Conservation (phyloP, 129 eudicot genomes). For the Pseudognaphalium luteoalbum region DNA sequence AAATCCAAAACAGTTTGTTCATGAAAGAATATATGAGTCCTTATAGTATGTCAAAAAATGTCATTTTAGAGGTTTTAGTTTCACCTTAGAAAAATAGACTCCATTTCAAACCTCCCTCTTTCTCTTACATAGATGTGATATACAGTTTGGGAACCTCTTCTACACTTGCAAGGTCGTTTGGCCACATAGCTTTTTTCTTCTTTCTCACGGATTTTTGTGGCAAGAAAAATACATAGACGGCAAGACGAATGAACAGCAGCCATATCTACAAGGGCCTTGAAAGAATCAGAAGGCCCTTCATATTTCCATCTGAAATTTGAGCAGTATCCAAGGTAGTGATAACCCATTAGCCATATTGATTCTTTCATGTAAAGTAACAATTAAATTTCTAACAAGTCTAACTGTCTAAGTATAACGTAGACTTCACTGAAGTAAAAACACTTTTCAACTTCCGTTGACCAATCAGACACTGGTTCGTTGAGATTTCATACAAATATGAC, state of each 20-base stretch:
- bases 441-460: not conserved
- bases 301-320: slow-evolving; percentile 71
- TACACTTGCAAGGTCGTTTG: slow-evolving; percentile 93
- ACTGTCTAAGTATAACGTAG: not conserved
- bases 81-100: slow-evolving; percentile 80
- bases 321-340: not conserved
- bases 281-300: slow-evolving; percentile 95
- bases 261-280: slow-evolving; percentile 97
- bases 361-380: not conserved
- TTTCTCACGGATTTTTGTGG: slow-evolving; percentile 71
- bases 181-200: slow-evolving; percentile 52
- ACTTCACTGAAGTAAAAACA: not conserved
- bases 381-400: not conserved
- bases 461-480: not conserved
- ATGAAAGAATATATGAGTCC: not conserved
- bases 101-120: slow-evolving; percentile 90
- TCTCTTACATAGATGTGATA: slow-evolving; percentile 83
- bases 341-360: not conserved
- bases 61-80: not conserved
- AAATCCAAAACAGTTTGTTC: not conserved
- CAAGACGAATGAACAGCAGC: slow-evolving; percentile 99
- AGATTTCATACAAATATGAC: not conserved
- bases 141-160: slow-evolving; percentile 62
- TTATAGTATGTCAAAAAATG: not conserved
- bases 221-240: slow-evolving; percentile 81